A percentile compares a stretch with the other conserved stretches of the same genome.
Conservation (phyloP, 73 alveolate genomes). For the Symbiodinium pilosum region DNA sequence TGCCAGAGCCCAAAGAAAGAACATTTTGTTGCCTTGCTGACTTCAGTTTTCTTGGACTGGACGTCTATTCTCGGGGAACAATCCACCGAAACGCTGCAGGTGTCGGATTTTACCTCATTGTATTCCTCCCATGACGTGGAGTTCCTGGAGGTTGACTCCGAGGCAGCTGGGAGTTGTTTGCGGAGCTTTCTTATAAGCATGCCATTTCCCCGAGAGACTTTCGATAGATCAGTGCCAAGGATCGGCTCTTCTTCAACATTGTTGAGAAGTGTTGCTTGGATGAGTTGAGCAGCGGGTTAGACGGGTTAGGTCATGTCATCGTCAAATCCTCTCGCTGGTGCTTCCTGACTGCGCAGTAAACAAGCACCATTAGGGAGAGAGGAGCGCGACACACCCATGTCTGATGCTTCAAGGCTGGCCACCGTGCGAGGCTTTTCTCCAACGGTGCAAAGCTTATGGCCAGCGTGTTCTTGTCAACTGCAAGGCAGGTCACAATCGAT, state of each 20-base stretch:
- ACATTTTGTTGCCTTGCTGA: neutral
- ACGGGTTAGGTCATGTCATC: no score
- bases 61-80: neutral
- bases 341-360: no score
- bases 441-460: conserved; percentile 10
- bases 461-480: conserved; percentile 61
- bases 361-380: no score
- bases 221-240: no score
- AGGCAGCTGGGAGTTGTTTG: no score
- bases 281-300: no score
- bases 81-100: conserved; percentile 6
- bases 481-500: conserved; percentile 91
- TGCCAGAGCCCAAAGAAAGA: neutral
- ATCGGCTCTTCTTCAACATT: conserved; percentile 69
- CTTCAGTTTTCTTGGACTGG: neutral
- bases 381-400: no score
- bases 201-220: no score
- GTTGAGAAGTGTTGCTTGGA: conserved; percentile 38
- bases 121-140: conserved; percentile 76
- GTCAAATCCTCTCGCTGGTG: no score
- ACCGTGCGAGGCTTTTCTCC: conserved; percentile 28
- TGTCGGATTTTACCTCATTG: conserved; percentile 46
- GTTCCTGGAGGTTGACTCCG: conserved; percentile 12
- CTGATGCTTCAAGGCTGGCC: conserved; percentile 46
- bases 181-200: no score